Evolutionary conservation across 2,329 filamentous ascomycete genomes (phyloP).

Genomic region (Boeremia exigua): DNA sequence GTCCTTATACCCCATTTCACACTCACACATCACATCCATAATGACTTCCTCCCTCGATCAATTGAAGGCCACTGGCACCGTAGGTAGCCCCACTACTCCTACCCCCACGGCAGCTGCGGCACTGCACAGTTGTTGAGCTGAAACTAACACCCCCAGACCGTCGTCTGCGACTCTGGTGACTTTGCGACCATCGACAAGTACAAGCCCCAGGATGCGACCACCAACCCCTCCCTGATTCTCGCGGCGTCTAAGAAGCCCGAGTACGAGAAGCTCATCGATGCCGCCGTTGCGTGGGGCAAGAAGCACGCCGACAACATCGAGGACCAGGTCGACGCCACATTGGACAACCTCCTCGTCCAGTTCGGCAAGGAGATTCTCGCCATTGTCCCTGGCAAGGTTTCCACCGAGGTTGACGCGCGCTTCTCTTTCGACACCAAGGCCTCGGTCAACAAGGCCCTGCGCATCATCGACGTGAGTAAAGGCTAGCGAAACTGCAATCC

Average conservation of each 20-base stretch:
- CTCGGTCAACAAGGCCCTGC: constrained; percentile 92
- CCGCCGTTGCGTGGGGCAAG: constrained; percentile 87
- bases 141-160: constrained; percentile 64
- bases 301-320: constrained; percentile 69
- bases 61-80: constrained; percentile 95
- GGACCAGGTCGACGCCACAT: constrained; percentile 83
- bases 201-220: constrained; percentile 99
- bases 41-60: constrained; percentile 95
- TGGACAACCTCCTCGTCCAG: constrained; percentile 94
- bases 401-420: constrained; percentile 94
- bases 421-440: constrained; percentile 95
- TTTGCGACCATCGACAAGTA: constrained; percentile 93
- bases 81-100: constrained; percentile 61
- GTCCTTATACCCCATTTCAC: constrained; percentile 1
- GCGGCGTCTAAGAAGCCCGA: constrained; percentile 97
- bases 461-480: constrained; percentile 89
- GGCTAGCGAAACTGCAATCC: neutral
- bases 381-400: constrained; percentile 98
- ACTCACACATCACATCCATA: constrained; percentile 26
- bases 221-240: constrained; percentile 98
- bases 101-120: constrained; percentile 12
- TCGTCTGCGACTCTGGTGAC: constrained; percentile 95
- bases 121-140: neutral
- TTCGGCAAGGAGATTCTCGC: constrained; percentile 98
- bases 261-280: constrained; percentile 90